These are phyloP conservation scores for Talaromyces marneffei DNA, from an alignment of 2,329 filamentous ascomycete genomes.

Conservation along the genomic window DNA sequence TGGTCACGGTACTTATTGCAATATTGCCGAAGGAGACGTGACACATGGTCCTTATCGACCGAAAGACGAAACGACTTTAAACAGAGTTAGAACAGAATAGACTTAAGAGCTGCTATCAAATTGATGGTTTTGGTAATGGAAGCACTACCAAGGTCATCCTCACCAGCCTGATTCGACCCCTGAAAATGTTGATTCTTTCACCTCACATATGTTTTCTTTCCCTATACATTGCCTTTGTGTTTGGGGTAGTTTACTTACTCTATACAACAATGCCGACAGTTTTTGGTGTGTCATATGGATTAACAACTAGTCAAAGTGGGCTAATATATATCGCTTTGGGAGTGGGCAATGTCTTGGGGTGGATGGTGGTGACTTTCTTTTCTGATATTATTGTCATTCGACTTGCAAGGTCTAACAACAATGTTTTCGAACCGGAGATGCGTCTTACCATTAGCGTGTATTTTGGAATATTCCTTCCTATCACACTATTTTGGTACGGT, in stretches of 20 bases:
- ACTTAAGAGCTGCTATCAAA: constrained; percentile 24
- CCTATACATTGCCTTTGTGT: constrained; percentile 47
- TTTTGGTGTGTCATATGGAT: constrained; percentile 44
- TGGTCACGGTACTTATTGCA: constrained; percentile 25
- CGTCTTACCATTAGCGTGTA: constrained; percentile 50
- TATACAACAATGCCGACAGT: constrained; percentile 48
- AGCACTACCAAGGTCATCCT: constrained; percentile 22
- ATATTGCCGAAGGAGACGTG: constrained; percentile 34
- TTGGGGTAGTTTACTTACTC: constrained; percentile 50
- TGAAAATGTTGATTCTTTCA: constrained; percentile 47
- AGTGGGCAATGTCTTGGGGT: constrained; percentile 34
- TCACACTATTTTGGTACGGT: constrained; percentile 54
- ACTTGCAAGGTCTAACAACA: constrained; percentile 30
- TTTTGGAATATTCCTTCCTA: constrained; percentile 44
- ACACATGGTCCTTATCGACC: constrained; percentile 34
- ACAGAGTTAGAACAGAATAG: constrained; percentile 34
- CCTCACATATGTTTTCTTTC: constrained; percentile 48
- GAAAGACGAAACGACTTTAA: constrained; percentile 27
- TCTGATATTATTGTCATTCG: constrained; percentile 26
- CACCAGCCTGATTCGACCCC: constrained; percentile 20
- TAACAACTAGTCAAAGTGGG: constrained; percentile 40
- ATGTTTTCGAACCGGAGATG: constrained; percentile 41
- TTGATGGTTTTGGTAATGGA: constrained; percentile 20
- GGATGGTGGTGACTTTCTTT: constrained; percentile 30
- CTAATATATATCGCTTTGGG: constrained; percentile 44